These are phyloP conservation scores for Aegilops tauschii DNA, from an alignment of 176 grass and related monocot species.

Conservation along the genomic window DNA sequence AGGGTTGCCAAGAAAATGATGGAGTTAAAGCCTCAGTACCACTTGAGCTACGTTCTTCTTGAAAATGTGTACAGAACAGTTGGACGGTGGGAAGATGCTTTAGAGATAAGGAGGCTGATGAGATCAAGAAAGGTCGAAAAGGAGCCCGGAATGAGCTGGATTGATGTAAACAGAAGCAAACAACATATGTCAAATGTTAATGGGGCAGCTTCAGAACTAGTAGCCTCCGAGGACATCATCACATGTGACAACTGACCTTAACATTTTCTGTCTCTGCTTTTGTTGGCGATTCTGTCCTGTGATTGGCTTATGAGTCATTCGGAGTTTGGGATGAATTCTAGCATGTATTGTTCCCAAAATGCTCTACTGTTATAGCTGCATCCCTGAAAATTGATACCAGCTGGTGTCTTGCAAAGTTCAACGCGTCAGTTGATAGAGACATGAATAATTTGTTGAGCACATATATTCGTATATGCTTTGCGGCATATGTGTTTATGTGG, in stretches of 20 bases:
- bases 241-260: slow-evolving; percentile 15
- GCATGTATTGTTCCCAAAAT: slow-evolving; percentile 8
- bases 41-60: slow-evolving; percentile 87
- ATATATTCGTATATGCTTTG: not conserved
- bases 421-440: not conserved
- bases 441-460: not conserved
- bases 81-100: slow-evolving; percentile 73
- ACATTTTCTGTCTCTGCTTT: slow-evolving; percentile 26
- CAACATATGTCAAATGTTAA: not conserved
- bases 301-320: slow-evolving; percentile 26
- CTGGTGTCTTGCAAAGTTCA: slow-evolving; percentile 1
- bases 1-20: slow-evolving; percentile 85
- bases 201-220: not conserved
- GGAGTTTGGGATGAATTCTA: slow-evolving; percentile 1
- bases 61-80: slow-evolving; percentile 81
- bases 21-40: slow-evolving; percentile 61
- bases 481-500: not conserved
- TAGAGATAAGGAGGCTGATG: slow-evolving; percentile 72
- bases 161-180: slow-evolving; percentile 47
- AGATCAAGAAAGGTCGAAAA: slow-evolving; percentile 59
- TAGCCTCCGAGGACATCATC: slow-evolving; percentile 12
- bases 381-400: slow-evolving; percentile 6
- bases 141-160: slow-evolving; percentile 62
- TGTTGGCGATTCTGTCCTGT: slow-evolving; percentile 3
- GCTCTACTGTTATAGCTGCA: slow-evolving; percentile 22